phyloP scores from a whole-genome alignment of 192 early-diverging fungal species.

The Coemansia sp. region DNA sequence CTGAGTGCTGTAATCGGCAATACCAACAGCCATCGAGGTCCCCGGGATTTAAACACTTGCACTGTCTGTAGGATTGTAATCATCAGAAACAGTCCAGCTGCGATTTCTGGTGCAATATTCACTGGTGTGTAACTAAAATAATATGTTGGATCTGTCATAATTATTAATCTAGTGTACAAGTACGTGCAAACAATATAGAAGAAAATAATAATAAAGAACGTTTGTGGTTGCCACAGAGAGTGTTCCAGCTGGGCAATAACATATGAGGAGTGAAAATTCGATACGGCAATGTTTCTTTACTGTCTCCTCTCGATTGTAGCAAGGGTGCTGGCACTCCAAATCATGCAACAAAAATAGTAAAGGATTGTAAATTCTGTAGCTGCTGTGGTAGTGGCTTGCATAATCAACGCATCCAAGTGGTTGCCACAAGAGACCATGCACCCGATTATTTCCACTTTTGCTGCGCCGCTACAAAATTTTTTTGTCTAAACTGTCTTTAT shows the following conservation, averaged over 20 bases:
- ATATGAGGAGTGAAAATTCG: not conserved
- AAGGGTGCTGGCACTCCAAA: not conserved
- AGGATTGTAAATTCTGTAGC: not conserved
- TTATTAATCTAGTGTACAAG: not conserved
- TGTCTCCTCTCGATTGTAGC: not conserved
- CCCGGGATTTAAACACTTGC: conserved; percentile 15
- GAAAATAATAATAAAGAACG: not conserved
- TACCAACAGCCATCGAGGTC: conserved; percentile 32
- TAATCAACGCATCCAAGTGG: not conserved
- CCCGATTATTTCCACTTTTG: not conserved
- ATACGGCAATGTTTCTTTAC: not conserved
- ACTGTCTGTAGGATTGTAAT: conserved; percentile 3
- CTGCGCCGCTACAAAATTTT: not conserved
- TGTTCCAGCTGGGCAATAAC: not conserved
- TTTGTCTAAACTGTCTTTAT: not conserved
- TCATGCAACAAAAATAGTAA: not conserved
- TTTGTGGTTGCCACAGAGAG: not conserved
- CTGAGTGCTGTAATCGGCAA: conserved; percentile 39
- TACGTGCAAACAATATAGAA: not conserved
- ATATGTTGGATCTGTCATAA: conserved; percentile 12
- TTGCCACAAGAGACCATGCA: not conserved
- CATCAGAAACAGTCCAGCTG: conserved; percentile 15
- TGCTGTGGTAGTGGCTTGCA: not conserved
- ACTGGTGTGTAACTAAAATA: conserved; percentile 41
- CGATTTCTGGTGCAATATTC: conserved; percentile 29